Base-by-base conservation (phyloP, 495 filamentous ascomycete genomes). In the Penicillium pancosmium region DNA sequence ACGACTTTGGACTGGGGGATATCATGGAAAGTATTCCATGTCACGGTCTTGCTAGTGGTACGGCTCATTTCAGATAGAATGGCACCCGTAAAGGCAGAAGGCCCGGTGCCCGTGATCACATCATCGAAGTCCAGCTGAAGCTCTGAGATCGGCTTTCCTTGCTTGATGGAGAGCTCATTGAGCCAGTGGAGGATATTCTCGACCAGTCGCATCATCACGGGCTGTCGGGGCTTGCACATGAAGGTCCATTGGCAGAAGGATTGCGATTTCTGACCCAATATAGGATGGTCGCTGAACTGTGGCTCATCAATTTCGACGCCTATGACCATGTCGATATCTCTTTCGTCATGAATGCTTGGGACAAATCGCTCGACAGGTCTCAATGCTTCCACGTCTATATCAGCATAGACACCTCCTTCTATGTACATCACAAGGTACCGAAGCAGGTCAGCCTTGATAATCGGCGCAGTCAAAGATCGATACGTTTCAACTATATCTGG, bases 221-320 rank as follows among this genome's bases (percentile, higher is more conserved):
- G 84, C 25, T 27, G 25, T 27, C 25, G 25, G 25, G 25, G 25
- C 25, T 27, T 27, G 25, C 25, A 27, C 25, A 27, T 82, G 57
- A 88, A 85, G 10, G 86, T 88, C 86, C 86, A 89, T 64, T 88
- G 86, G 70, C 84, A 88, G 62, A 88, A 88, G 15, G 84, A 86
- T 21, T 76, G 68, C 15, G 78, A 86, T 64, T 87, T 87, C 49
- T 76, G 73, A 25, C 86, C 85, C 12, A 88, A 79, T 57, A 88
- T 84, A 33, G 80, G 71, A 69, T 88, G 83, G 67, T 87, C 75
- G 41, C 71, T 68, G 71, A 27, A 27, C 25, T 27, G 25, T 27
- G 84, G 83, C 70, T 86, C 78, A 66, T 88, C 86, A 54, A 87
- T 86, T 70, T 88, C 84, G 18, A 88, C 77, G 51, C 86, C 84